Percentiles rank a stretch among this genome's conserved stretches.
Conservation (phyloP, 225 moss, liverwort and hornwort species). For the Straminergon stramineum region DNA sequence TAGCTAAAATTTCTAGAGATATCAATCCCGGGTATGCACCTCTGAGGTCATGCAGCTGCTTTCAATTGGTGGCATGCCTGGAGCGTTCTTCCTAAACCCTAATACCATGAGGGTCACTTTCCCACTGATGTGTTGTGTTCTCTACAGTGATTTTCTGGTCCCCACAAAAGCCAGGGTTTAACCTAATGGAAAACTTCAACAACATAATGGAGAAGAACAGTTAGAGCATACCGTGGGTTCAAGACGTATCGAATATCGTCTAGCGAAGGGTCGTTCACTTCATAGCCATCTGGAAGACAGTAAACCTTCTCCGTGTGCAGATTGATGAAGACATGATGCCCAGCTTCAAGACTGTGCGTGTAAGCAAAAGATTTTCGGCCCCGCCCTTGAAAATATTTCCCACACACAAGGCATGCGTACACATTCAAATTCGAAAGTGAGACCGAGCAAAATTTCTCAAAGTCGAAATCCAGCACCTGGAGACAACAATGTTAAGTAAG, state of each 20-base stretch:
- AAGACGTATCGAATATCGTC: constrained; percentile 96
- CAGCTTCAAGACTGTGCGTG: constrained; percentile 95
- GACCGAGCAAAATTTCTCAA: constrained; percentile 98
- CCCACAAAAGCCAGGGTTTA: neutral
- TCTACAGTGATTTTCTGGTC: neutral
- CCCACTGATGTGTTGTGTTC: neutral
- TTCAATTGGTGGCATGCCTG: neutral
- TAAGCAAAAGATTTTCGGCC: constrained; percentile 95
- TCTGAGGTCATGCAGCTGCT: neutral
- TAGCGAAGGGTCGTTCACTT: constrained; percentile 92
- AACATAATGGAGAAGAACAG: neutral
- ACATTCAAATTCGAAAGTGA: constrained; percentile 99
- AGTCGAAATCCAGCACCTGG: constrained; percentile 94
- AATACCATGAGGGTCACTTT: neutral
- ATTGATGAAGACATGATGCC: constrained; percentile 96
- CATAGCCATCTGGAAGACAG: constrained; percentile 96
- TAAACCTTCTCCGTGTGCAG: constrained; percentile 98
- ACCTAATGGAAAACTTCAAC: neutral
- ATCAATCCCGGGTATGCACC: neutral
- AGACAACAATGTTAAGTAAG: constrained; percentile 4
- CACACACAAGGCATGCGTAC: constrained; percentile 99
- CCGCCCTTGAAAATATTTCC: constrained; percentile 98
- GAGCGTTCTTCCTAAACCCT: neutral
- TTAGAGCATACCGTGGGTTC: constrained; percentile 54
- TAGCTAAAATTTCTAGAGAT: neutral